These are phyloP conservation scores for Hyphopichia wangnamkhiaoensis DNA, from an alignment of 1,139 yeast genomes.

Conservation along the genomic window DNA sequence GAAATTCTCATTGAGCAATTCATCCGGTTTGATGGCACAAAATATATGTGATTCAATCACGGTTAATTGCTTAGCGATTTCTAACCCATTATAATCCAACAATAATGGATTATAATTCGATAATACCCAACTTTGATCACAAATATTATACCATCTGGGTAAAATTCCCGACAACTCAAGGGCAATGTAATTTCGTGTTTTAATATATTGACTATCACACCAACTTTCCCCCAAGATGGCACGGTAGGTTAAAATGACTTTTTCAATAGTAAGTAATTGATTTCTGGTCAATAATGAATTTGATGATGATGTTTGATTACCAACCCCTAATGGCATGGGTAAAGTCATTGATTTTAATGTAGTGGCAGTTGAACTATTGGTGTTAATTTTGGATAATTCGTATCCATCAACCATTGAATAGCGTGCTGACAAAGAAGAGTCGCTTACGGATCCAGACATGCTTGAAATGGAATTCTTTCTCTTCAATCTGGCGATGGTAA, in stretches of 20 bases:
- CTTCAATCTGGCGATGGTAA: conserved; percentile 32
- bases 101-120: conserved; percentile 53
- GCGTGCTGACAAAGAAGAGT: conserved; percentile 27
- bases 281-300: conserved; percentile 36
- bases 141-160: conserved; percentile 39
- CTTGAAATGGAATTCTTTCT: conserved; percentile 21
- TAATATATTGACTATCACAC: conserved; percentile 36
- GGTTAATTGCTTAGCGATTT: conserved; percentile 83
- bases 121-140: conserved; percentile 50
- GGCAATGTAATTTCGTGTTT: conserved; percentile 27
- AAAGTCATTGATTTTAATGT: conserved; percentile 41
- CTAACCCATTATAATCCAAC: conserved; percentile 74
- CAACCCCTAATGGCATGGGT: conserved; percentile 46
- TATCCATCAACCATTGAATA: conserved; percentile 54
- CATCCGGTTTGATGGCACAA: conserved; percentile 66
- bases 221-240: conserved; percentile 53
- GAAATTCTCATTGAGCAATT: conserved; percentile 73
- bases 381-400: conserved; percentile 49
- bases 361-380: conserved; percentile 41
- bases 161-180: conserved; percentile 28
- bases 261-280: conserved; percentile 46
- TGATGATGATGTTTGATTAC: conserved; percentile 43
- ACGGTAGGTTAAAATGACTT: conserved; percentile 48
- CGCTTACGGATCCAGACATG: conserved; percentile 16
- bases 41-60: conserved; percentile 75